Evolutionary conservation across 495 filamentous ascomycete species (phyloP), one percentile per base, ranked within the genome.

Genomic region (Evansstolkia leycettana): DNA sequence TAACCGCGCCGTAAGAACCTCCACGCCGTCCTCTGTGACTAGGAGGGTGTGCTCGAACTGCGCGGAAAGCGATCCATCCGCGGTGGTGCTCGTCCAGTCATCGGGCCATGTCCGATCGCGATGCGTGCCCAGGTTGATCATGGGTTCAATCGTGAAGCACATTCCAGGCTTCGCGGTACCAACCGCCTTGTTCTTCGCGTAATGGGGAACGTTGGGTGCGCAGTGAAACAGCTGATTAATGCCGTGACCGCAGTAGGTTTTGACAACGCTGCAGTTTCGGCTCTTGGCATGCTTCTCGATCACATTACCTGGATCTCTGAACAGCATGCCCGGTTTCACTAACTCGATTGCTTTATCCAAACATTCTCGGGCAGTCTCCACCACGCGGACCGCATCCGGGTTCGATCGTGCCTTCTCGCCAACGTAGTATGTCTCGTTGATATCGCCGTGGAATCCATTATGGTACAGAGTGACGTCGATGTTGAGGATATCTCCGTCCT

Each of bases 11-110:
- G 90, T 99, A 47, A 99, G 58, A 26, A 96, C 69, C 64, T 99
- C 90, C 10, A 94, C 86, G 1, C 90, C 90, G 35, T 83, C 79
- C 50, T 90, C 88, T 0, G 90, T 99, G 1, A 96, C 89, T 2
- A 99, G 59, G 24, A 94, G 70, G 0, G 90, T 99, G 54, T 99
- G 90, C 52, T 99, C 87, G 50, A 93, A 93, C 54, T 93, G 85
- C 0, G 85, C 85, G 13, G 83, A 89, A 55, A 72, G 62, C 53
- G 79, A 80, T 9, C 85, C 85, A 50, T 93, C 85, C 26, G 72
- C 71, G 0, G 85, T 93, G 16, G 76, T 77, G 48, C 80, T 86
- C 1, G 85, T 93, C 85, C 85, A 93, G 54, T 89, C 75, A 52
- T 93, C 85, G 2, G 85, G 85, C 85, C 85, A 93, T 0, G 81